Evolutionary conservation across 2,329 filamentous ascomycete genomes (phyloP), one percentile per base, ranked within the genome.

Genomic region (Fusarium secorum): DNA sequence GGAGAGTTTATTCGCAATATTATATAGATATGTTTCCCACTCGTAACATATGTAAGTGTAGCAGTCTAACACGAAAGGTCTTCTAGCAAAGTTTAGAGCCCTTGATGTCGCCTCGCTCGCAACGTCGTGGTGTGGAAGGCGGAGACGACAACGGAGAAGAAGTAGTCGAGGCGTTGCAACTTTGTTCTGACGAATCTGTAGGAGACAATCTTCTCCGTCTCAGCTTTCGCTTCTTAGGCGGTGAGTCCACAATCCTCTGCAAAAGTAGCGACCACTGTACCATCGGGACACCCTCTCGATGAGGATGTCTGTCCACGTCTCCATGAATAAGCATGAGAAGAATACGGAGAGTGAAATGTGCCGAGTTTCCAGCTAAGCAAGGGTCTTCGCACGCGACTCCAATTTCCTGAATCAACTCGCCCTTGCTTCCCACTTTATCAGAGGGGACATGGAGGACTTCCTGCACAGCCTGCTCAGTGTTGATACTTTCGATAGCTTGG

Each of bases 181-280:
- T 7, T 20, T 38, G 6, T 2, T 38, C 20, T 38, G 6, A 2
- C 13, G 36, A 4, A 13, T 32, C 30, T 28, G 24, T 5, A 5
- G 24, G 11, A 20, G 42, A 18, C 4, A 11, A 5, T 5, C 1
- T 9, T 3, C 0, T 14, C 11, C 18, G 26, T 14, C 7, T 14
- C 28, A 32, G 9, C 11, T 32, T 32, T 11, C 26, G 44, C 5
- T 48, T 48, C 45, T 48, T 32, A 8, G 45, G 15, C 2, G 15
- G 15, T 22, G 48, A 33, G 20, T 11, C 8, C 17, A 33, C 32
- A 35, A 39, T 30, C 10, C 35, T 30, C 22, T 30, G 3, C 49
- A 53, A 18, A n/a, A 28, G 11, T 24, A n/a, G 24, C 26, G 35
- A 28, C 49, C 49, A 53, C 7, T 22, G 18, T 7, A 22, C 5